Evolutionary conservation across 1,284 basidiomycete genomes (phyloP), one percentile per base, ranked within the genome.

Genomic region (Microbotryum violaceum): DNA sequence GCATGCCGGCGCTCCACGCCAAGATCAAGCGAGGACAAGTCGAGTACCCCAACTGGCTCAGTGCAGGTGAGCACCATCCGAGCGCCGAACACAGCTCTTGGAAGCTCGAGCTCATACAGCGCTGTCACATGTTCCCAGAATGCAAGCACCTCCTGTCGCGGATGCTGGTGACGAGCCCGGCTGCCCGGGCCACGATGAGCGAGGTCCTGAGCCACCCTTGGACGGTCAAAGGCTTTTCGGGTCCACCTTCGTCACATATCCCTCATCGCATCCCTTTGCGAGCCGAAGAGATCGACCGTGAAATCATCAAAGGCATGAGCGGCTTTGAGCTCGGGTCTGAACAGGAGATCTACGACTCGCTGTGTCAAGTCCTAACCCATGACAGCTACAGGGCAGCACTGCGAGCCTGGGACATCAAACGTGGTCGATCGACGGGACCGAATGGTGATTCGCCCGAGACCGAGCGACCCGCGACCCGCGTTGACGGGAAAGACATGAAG

Each of bases 1-100:
- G 88, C 73, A 98, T 98, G 94, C 96, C 94, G 3, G 94, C 93
- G 0, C 79, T 98, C 55, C 96, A 98, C 74, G 94, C 94, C 48
- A 98, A 98, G 80, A 98, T 99, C 79, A 99, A 98, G 77, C 84
- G 92, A 3, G 94, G 96, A 1, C 79, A 93, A 50, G 93, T 97
- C 53, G 94, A 98, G 74, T 98, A 98, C 74, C 94, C 94, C 0
- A 88, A 89, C 10, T 98, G 94, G 94, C 80, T 98, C 21, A 93
- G 89, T 71, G 84, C 88, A 71, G 89, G 89, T 90, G 73, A 70
- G 85, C 75, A 57, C 7, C 49, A 42, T 12, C 14, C 37, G 37
- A 1, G 3, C 12, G 37, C 37, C 31, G 33, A 44, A 49, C 54
- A 49, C 33, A 31, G 33, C 50, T 58, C 57, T 29, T 58, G 58